Evolutionary conservation across 768 basidiomycete genomes (phyloP).

Genomic region (Tylopilus felleus): DNA sequence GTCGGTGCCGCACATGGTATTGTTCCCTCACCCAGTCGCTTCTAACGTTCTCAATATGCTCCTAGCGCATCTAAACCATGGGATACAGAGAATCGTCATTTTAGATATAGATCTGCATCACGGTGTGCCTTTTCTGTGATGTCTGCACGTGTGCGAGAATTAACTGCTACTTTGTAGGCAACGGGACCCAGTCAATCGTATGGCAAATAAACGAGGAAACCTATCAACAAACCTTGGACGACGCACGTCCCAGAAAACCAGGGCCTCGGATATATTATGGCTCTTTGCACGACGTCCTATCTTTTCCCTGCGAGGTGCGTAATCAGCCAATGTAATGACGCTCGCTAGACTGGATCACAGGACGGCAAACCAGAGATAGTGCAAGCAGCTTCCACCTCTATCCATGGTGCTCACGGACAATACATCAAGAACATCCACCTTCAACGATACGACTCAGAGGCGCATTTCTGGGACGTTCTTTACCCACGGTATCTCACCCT

Average conservation of each 20-base stretch:
- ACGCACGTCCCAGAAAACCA: slow-evolving; percentile 29
- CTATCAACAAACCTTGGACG: slow-evolving; percentile 62
- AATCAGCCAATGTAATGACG: neutral
- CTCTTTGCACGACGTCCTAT: slow-evolving; percentile 89
- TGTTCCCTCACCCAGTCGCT: slow-evolving; percentile 8
- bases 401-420: slow-evolving; percentile 17
- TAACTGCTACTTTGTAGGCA: slow-evolving; percentile 47
- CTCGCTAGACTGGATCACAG: slow-evolving; percentile 35
- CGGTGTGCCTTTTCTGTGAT: slow-evolving; percentile 9
- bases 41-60: neutral
- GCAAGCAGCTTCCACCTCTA: slow-evolving; percentile 70
- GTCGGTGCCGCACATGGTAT: slow-evolving; percentile 88
- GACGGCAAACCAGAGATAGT: slow-evolving; percentile 78
- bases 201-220: slow-evolving; percentile 93
- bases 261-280: slow-evolving; percentile 79
- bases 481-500: slow-evolving; percentile 64
- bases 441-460: slow-evolving; percentile 14
- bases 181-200: slow-evolving; percentile 88
- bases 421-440: slow-evolving; percentile 30
- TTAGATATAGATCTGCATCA: slow-evolving; percentile 70
- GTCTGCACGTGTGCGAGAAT: neutral
- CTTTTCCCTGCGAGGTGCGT: slow-evolving; percentile 86
- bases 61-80: slow-evolving; percentile 79
- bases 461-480: slow-evolving; percentile 35
- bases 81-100: slow-evolving; percentile 74